Conservation (phyloP, 306 rosid species). For the Citrullus amarus region DNA sequence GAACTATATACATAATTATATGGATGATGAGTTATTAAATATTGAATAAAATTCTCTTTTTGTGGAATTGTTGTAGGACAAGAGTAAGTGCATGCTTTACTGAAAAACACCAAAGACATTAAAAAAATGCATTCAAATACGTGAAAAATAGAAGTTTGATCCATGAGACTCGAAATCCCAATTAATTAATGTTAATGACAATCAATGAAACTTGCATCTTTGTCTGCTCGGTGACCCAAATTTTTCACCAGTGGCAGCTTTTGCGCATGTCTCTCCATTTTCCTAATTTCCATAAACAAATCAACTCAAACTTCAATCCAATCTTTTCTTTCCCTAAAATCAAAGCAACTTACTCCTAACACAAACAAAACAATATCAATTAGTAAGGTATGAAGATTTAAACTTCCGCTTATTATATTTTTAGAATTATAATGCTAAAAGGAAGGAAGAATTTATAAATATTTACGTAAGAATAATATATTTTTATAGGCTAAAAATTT, state of each 20-base stretch:
- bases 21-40: background rate
- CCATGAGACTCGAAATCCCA: conserved; percentile 36
- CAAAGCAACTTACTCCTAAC: background rate
- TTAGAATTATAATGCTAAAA: no score
- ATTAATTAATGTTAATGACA: background rate
- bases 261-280: conserved; percentile 46
- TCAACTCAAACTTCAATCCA: no score
- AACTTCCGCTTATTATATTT: no score
- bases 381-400: no score
- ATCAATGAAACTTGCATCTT: conserved; percentile 31
- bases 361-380: background rate
- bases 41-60: no score
- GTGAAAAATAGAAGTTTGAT: background rate
- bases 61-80: conserved; percentile 31
- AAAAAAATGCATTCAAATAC: background rate
- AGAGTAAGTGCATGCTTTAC: conserved; percentile 28
- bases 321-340: background rate
- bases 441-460: no score
- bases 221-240: conserved; percentile 45
- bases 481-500: background rate
- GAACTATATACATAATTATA: no score
- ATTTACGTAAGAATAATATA: no score
- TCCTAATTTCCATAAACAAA: conserved; percentile 7
- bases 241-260: conserved; percentile 53
- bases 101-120: conserved; percentile 26